Evolutionary conservation across 176 grass and related monocot species (phyloP), one percentile per base, ranked within the genome.

Genomic region (Ensete ventricosum): DNA sequence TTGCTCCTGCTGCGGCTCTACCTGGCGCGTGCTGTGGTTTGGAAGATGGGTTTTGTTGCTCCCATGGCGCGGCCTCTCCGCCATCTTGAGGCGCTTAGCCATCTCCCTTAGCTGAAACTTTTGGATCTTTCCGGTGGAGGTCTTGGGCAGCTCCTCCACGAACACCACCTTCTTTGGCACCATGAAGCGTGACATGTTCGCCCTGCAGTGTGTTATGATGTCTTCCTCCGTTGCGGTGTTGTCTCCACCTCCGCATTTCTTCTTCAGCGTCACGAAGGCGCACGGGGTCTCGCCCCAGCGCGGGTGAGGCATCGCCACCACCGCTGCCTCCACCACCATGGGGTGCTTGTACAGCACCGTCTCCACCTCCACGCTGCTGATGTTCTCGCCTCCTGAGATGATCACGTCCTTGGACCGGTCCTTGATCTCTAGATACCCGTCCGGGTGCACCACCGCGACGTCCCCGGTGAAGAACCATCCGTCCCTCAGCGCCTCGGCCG

Each of bases 391-490:
- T 34, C 89, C 89, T 62, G 73, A 75, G 1, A 91, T 91, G 85
- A 91, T 91, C 24, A 91, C 89, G 70, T 91, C 89, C 85, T 91
- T 91, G 54, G 85, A 85, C 69, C 89, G 73, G 80, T 91, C 21
- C 14, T 77, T 62, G 84, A 92, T 92, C 87, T 92, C 90, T 53
- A 92, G 81, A 81, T 92, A 92, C 0, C 90, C 90, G 76, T 92
- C 87, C 7, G 63, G n/a, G 79, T 92, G 90, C 58, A 92, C 82
- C 9, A 92, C 90, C 14, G 87, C 90, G 11, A 92, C 84, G 77
- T 92, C 90, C 5, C 90, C 90, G 2, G 87, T 92, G 19, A 89
- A 54, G 73, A 92, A 89, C 90, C 90, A 92, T 0, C 76, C 87
- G 29, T 78, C 84, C 72, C 11, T 74, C 67, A 92, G 86, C 8